Conservation (phyloP, 345 rosid genomes). For the Arabis alpina region DNA sequence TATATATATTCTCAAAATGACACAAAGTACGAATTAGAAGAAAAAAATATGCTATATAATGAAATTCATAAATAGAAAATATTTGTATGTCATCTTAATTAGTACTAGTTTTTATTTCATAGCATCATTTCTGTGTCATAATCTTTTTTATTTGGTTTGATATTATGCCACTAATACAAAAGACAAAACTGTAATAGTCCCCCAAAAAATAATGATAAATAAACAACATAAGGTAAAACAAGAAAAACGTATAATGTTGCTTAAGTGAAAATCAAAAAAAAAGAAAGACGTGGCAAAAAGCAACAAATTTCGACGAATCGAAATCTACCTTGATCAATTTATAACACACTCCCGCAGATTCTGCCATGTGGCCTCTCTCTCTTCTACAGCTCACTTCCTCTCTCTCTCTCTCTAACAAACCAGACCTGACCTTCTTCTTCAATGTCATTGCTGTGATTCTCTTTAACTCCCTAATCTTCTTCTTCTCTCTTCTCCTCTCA, state of each 20-base stretch:
- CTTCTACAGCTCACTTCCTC: constrained; percentile 44
- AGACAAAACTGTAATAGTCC: constrained; percentile 10
- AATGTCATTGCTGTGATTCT: constrained; percentile 45
- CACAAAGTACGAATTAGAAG: neutral
- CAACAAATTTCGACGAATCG: constrained; percentile 41
- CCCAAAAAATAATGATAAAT: constrained; percentile 21
- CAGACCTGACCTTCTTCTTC: constrained; percentile 25
- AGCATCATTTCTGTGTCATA: neutral
- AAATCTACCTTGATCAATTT: constrained; percentile 39
- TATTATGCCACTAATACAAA: constrained; percentile 12
- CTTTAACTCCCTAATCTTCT: constrained; percentile 27
- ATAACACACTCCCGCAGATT: constrained; percentile 39
- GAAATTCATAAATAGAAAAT: neutral
- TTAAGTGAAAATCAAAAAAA: constrained; percentile 21
- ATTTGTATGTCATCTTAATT: neutral
- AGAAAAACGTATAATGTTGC: constrained; percentile 31
- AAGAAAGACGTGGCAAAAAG: constrained; percentile 44
- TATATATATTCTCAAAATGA: constrained; percentile 10
- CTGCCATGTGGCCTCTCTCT: constrained; percentile 50
- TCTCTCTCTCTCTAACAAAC: constrained; percentile 31
- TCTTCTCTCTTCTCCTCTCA: constrained; percentile 24
- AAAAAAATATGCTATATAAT: neutral
- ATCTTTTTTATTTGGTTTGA: constrained; percentile 17
- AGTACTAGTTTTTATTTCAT: constrained; percentile 5
- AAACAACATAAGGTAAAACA: constrained; percentile 26